These are phyloP conservation scores for Cafeteria roenbergensis DNA, from an alignment of 108 stramenopile genomes.

Conservation along the genomic window DNA sequence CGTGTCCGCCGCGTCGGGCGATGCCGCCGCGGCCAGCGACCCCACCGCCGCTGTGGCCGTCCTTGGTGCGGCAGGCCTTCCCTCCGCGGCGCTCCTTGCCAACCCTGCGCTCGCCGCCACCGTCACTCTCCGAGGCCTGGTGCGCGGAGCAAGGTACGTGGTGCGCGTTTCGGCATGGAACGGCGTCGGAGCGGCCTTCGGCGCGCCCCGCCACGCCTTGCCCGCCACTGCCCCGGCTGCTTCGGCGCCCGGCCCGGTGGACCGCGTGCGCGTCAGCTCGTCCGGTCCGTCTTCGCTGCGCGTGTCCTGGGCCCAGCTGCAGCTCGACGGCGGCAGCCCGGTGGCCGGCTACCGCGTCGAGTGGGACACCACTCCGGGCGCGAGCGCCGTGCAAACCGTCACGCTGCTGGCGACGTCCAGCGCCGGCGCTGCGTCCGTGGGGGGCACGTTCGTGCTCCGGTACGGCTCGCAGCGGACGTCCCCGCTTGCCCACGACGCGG, in stretches of 20 bases:
- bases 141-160: slow-evolving; percentile 38
- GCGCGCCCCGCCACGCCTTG: slow-evolving; percentile 46
- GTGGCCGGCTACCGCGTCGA: slow-evolving; percentile 55
- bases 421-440: too few species aligned
- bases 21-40: too few species aligned
- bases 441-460: slow-evolving; percentile 31
- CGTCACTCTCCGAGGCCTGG: too few species aligned
- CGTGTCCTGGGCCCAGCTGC: slow-evolving; percentile 33
- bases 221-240: slow-evolving; percentile 54
- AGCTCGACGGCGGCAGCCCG: slow-evolving; percentile 47
- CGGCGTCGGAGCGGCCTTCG: slow-evolving; percentile 41
- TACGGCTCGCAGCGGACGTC: slow-evolving; percentile 21
- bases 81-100: too few species aligned
- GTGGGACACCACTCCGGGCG: too few species aligned
- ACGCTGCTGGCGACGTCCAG: too few species aligned
- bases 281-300: slow-evolving; percentile 30
- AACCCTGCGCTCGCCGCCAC: too few species aligned
- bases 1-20: too few species aligned
- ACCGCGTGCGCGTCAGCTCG: slow-evolving; percentile 26
- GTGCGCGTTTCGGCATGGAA: slow-evolving; percentile 42
- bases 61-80: too few species aligned
- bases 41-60: too few species aligned
- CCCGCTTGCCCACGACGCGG: slow-evolving; percentile 45
- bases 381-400: too few species aligned
- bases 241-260: slow-evolving; percentile 31